phyloP scores from a whole-genome alignment of 139 green algal genomes.

The Coelastrella sp. region DNA sequence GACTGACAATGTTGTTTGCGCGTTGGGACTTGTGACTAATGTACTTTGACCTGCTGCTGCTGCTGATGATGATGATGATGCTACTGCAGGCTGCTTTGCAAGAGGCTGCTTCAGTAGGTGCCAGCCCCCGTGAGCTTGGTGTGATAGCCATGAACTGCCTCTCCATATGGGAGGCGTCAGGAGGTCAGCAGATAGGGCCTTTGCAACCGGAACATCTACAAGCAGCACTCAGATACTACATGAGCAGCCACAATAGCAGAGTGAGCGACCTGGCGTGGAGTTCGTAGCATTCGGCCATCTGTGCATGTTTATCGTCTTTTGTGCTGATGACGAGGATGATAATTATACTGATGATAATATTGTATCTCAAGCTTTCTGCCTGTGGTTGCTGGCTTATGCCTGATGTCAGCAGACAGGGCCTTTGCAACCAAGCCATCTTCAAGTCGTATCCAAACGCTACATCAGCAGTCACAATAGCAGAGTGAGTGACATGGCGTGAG shows the following conservation, averaged over 20 bases:
- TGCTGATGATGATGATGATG: background rate
- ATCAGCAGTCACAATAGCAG: background rate
- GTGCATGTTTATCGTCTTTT: background rate
- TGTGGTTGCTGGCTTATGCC: too few species aligned
- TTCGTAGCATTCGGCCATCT: background rate
- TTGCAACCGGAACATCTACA: conserved; percentile 16
- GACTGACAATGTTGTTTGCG: too few species aligned
- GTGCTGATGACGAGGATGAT: too few species aligned
- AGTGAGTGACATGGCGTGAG: background rate
- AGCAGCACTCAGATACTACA: background rate
- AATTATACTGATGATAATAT: too few species aligned
- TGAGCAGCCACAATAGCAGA: background rate
- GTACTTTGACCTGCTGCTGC: background rate
- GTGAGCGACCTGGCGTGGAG: background rate
- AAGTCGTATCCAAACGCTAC: background rate
- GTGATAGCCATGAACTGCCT: conserved; percentile 46
- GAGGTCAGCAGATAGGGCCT: background rate
- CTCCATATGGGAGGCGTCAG: background rate
- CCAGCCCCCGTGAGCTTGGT: conserved; percentile 47
- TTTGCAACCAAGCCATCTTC: conserved; percentile 8
- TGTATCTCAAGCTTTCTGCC: too few species aligned
- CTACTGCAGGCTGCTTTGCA: conserved; percentile 46
- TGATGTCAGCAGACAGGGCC: background rate
- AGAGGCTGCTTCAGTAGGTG: conserved; percentile 18
- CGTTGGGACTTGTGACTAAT: background rate